Percentiles rank a stretch among this genome's conserved stretches.
These are phyloP conservation scores for Peziza echinospora DNA, from an alignment of 495 filamentous ascomycete genomes.

Conservation along the genomic window DNA sequence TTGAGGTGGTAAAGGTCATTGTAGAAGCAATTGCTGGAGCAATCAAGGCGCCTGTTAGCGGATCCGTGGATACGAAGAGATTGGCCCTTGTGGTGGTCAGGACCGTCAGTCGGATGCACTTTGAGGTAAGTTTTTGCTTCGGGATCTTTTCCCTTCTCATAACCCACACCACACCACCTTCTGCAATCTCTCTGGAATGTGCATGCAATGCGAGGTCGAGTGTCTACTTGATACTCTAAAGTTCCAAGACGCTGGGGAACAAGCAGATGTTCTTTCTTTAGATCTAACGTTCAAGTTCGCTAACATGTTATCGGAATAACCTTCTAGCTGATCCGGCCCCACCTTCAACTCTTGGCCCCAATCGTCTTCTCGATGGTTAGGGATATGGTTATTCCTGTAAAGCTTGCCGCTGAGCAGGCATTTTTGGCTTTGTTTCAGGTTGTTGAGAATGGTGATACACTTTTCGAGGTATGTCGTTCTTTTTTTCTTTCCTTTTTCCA, in stretches of 20 bases:
- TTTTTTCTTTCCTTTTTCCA: background rate
- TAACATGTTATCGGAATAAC: background rate
- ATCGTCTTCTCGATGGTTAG: conserved; percentile 78
- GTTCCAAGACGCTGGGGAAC: background rate
- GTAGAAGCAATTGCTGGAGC: conserved; percentile 53
- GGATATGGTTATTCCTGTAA: conserved; percentile 86
- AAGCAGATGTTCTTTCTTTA: background rate
- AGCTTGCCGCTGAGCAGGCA: conserved; percentile 81
- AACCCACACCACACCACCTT: background rate
- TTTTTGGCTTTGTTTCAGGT: conserved; percentile 89
- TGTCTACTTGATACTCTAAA: background rate
- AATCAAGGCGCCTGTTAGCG: conserved; percentile 44
- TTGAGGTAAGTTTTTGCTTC: conserved; percentile 29
- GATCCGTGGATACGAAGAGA: conserved; percentile 59
- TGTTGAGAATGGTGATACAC: conserved; percentile 58
- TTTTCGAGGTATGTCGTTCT: conserved; percentile 40
- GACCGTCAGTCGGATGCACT: conserved; percentile 53
- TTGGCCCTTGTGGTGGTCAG: conserved; percentile 76
- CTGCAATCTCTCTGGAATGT: background rate
- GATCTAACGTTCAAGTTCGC: background rate
- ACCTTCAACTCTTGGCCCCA: conserved; percentile 53
- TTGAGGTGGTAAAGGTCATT: conserved; percentile 52
- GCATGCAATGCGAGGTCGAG: background rate
- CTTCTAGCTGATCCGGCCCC: conserved; percentile 39
- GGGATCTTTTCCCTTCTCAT: background rate